phyloP scores from a whole-genome alignment of 305 asterid genomes.

The Plantago lanceolata region DNA sequence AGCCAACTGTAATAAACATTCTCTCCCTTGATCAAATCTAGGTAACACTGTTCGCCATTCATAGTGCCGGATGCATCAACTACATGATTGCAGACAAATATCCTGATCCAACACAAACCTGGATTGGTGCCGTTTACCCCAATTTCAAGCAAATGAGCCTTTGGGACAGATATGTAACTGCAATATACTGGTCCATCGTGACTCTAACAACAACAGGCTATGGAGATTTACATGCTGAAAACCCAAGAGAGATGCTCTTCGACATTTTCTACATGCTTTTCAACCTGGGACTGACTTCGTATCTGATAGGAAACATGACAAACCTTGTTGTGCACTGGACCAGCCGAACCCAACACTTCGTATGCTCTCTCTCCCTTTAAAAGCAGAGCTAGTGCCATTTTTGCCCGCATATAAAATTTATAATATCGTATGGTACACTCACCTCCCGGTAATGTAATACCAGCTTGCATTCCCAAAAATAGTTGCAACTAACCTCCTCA shows the following conservation, averaged over 20 bases:
- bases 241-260: slow-evolving; percentile 80
- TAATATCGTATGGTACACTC: neutral
- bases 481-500: too few species aligned
- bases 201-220: slow-evolving; percentile 93
- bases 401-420: too few species aligned
- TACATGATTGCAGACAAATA: slow-evolving; percentile 73
- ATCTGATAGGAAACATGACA: slow-evolving; percentile 94
- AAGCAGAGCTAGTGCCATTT: neutral
- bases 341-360: slow-evolving; percentile 76
- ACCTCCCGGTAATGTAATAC: neutral
- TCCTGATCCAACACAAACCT: slow-evolving; percentile 59
- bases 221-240: slow-evolving; percentile 84
- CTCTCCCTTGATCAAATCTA: slow-evolving; percentile 26
- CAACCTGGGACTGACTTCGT: slow-evolving; percentile 76
- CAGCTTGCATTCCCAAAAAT: too few species aligned
- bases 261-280: slow-evolving; percentile 75
- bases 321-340: slow-evolving; percentile 92
- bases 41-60: slow-evolving; percentile 83
- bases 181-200: slow-evolving; percentile 82
- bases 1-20: neutral
- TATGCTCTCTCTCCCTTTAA: slow-evolving; percentile 34
- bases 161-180: slow-evolving; percentile 68
- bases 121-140: slow-evolving; percentile 86
- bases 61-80: slow-evolving; percentile 84
- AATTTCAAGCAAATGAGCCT: slow-evolving; percentile 55